Conservation (phyloP, 805 yeast genomes). For the Spathaspora gorwiae region DNA sequence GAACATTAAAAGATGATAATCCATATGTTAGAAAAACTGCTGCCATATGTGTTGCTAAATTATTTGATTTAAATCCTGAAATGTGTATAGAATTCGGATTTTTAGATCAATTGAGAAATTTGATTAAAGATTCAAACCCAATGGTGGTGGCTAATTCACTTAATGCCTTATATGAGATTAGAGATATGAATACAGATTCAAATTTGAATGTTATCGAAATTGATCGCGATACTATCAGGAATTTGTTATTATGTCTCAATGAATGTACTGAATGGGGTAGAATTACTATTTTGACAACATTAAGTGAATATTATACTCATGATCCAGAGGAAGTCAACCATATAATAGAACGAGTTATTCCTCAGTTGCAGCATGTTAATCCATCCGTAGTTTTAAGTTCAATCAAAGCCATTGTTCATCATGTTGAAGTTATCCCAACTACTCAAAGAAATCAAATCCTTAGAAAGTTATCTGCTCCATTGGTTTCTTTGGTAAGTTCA, state of each 20-base stretch:
- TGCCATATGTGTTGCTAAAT: conserved; percentile 92
- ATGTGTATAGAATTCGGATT: conserved; percentile 87
- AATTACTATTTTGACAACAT: conserved; percentile 77
- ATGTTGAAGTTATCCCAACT: conserved; percentile 46
- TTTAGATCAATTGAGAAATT: conserved; percentile 55
- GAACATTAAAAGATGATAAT: conserved; percentile 85
- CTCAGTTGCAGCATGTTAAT: conserved; percentile 95
- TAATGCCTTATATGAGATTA: conserved; percentile 79
- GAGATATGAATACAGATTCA: conserved; percentile 56
- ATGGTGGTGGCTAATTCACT: conserved; percentile 97
- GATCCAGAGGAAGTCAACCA: conserved; percentile 66
- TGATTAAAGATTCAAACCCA: conserved; percentile 85
- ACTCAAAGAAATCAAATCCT: conserved; percentile 41
- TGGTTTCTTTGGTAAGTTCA: conserved; percentile 80
- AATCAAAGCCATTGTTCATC: conserved; percentile 73
- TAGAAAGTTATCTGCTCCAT: conserved; percentile 75
- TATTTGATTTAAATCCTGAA: conserved; percentile 78
- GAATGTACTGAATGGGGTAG: conserved; percentile 99
- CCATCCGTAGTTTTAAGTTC: conserved; percentile 90
- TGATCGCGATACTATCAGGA: conserved; percentile 44
- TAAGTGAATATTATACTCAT: conserved; percentile 63
- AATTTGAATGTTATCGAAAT: conserved; percentile 32
- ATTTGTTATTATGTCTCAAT: conserved; percentile 76
- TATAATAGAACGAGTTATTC: conserved; percentile 83
- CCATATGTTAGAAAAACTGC: conserved; percentile 98